Evolutionary conservation across 371 early-diverging fungal genomes (phyloP).

Genomic region (Dinochytrium kinnereticum): DNA sequence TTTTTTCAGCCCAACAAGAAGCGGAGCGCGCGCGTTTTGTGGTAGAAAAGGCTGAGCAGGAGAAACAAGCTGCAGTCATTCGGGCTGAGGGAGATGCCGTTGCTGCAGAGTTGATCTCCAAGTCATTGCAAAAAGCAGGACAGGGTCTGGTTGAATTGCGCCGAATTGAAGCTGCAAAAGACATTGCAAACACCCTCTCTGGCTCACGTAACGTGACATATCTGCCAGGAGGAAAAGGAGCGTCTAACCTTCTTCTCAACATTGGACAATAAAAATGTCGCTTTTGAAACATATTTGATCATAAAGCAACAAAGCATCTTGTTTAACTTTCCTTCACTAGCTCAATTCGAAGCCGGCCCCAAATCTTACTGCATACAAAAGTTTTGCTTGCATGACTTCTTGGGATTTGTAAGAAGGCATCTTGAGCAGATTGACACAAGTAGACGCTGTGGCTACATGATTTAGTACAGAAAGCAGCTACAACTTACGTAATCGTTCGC

Average conservation of each 20-base stretch:
- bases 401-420: slow-evolving; percentile 77
- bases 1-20: slow-evolving; percentile 69
- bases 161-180: slow-evolving; percentile 96
- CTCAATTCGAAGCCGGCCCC: slow-evolving; percentile 87
- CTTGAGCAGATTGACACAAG: slow-evolving; percentile 94
- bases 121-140: slow-evolving; percentile 87
- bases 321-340: neutral
- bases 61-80: slow-evolving; percentile 96
- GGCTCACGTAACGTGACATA: slow-evolving; percentile 89
- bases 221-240: slow-evolving; percentile 69
- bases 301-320: too few relatives aligned
- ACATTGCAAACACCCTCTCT: slow-evolving; percentile 91
- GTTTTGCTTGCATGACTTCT: slow-evolving; percentile 64
- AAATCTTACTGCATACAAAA: slow-evolving; percentile 84
- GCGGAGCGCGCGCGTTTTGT: slow-evolving; percentile 96
- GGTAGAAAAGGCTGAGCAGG: slow-evolving; percentile 96
- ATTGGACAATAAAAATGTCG: neutral
- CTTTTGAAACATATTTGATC: too few relatives aligned
- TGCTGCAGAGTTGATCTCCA: slow-evolving; percentile 88
- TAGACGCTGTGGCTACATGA: slow-evolving; percentile 57
- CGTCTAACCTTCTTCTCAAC: slow-evolving; percentile 57
- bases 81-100: slow-evolving; percentile 98
- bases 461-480: neutral
- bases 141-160: slow-evolving; percentile 93
- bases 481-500: slow-evolving; percentile 53